Conservation (phyloP, 352 stramenopile species). For the Achlya hypogyna region DNA sequence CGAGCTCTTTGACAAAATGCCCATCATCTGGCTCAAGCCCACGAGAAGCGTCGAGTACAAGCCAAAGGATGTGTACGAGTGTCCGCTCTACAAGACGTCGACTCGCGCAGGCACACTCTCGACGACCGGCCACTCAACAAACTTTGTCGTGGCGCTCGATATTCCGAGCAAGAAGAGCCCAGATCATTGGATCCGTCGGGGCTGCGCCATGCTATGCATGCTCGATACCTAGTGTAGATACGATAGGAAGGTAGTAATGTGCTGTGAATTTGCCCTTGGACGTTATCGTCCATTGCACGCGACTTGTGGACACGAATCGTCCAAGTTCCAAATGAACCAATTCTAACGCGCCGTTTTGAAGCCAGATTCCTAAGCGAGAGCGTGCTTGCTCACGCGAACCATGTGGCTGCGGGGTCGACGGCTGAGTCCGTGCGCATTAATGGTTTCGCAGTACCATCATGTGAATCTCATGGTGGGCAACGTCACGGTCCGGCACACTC, state of each 20-base stretch:
- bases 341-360: too few species aligned
- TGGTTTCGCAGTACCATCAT: not conserved
- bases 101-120: conserved; percentile 84
- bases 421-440: not conserved
- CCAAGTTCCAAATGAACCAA: too few species aligned
- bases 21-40: conserved; percentile 87
- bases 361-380: too few species aligned
- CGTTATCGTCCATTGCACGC: too few species aligned
- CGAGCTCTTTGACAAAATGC: conserved; percentile 86
- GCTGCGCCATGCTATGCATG: conserved; percentile 92
- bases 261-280: too few species aligned
- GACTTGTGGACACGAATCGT: too few species aligned
- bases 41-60: conserved; percentile 71
- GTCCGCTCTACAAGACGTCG: conserved; percentile 91
- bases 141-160: conserved; percentile 86
- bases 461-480: not conserved
- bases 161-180: conserved; percentile 73
- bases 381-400: too few species aligned
- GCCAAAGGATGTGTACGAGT: conserved; percentile 75
- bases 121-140: conserved; percentile 90
- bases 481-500: not conserved
- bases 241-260: not conserved
- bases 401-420: too few species aligned
- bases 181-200: conserved; percentile 90
- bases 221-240: conserved; percentile 74